These are phyloP conservation scores for Gossypium lobatum DNA, from an alignment of 441 rosid genomes.

Conservation along the genomic window DNA sequence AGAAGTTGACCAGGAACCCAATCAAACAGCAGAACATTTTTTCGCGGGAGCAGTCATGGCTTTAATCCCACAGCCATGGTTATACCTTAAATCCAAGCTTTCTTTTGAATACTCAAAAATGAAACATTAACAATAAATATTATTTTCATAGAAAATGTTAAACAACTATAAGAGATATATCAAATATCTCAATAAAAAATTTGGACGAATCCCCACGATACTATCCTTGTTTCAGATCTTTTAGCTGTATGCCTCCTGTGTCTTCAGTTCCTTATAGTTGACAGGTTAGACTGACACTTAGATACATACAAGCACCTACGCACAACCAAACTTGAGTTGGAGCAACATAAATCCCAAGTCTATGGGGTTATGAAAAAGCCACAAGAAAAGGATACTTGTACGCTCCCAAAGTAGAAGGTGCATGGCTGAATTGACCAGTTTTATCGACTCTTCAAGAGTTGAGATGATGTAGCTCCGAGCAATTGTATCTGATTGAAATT, in stretches of 20 bases:
- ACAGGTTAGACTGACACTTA: neutral
- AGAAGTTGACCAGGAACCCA: neutral
- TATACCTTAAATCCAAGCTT: neutral
- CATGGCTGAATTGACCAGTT: conserved; percentile 74
- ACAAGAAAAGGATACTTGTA: conserved; percentile 81
- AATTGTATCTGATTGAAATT: conserved; percentile 84
- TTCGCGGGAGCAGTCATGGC: neutral
- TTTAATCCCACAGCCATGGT: neutral
- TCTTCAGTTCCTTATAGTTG: neutral
- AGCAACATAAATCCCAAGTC: neutral
- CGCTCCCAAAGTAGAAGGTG: conserved; percentile 73
- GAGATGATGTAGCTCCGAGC: conserved; percentile 90
- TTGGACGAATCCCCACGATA: neutral
- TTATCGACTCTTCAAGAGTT: conserved; percentile 87
- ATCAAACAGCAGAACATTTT: neutral
- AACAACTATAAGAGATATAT: neutral
- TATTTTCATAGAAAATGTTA: neutral
- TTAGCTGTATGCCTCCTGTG: neutral
- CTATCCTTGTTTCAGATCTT: neutral
- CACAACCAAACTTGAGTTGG: neutral
- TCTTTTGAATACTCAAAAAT: neutral
- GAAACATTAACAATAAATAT: neutral
- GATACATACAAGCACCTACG: neutral
- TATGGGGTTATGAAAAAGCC: neutral
- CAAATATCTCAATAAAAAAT: neutral